Evolutionary conservation across 202 grass and related monocot genomes (phyloP).

Genomic region (Panicum hallii): DNA sequence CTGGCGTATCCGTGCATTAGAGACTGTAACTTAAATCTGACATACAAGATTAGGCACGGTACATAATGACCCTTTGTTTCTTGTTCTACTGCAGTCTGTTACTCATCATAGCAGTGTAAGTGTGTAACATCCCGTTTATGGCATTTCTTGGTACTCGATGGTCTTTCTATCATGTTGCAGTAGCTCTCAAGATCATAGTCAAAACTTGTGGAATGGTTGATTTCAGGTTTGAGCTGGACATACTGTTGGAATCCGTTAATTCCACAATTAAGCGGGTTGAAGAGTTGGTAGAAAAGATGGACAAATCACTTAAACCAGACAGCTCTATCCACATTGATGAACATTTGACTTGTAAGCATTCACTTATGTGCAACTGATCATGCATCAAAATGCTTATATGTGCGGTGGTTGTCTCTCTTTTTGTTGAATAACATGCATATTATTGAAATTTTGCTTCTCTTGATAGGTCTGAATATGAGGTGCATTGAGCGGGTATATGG

Average conservation of each 20-base stretch:
- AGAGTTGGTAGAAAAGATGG: conserved; percentile 89
- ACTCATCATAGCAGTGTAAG: conserved; percentile 3
- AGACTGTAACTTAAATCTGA: conserved; percentile 12
- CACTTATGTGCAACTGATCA: background rate
- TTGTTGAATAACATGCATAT: background rate
- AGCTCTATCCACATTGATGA: conserved; percentile 75
- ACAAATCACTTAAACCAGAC: conserved; percentile 73
- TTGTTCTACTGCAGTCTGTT: conserved; percentile 36
- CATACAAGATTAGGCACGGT: background rate
- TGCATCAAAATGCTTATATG: conserved; percentile 30
- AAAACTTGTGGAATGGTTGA: background rate
- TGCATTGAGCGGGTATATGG: conserved; percentile 94
- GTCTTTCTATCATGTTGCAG: background rate
- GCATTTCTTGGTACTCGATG: background rate
- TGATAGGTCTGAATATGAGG: conserved; percentile 79
- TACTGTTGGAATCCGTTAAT: conserved; percentile 95
- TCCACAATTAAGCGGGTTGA: conserved; percentile 78
- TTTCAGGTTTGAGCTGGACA: conserved; percentile 96
- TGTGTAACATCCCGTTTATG: background rate
- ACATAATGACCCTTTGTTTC: conserved; percentile 15
- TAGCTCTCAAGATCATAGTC: conserved; percentile 32
- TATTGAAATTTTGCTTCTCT: conserved; percentile 15
- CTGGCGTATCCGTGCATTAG: background rate
- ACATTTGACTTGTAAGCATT: conserved; percentile 77
- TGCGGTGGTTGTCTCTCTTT: conserved; percentile 16